A percentile compares a stretch with the other conserved stretches of the same genome.
phyloP scores from a whole-genome alignment of 208 protist genomes.

The Leishmania aethiopica region DNA sequence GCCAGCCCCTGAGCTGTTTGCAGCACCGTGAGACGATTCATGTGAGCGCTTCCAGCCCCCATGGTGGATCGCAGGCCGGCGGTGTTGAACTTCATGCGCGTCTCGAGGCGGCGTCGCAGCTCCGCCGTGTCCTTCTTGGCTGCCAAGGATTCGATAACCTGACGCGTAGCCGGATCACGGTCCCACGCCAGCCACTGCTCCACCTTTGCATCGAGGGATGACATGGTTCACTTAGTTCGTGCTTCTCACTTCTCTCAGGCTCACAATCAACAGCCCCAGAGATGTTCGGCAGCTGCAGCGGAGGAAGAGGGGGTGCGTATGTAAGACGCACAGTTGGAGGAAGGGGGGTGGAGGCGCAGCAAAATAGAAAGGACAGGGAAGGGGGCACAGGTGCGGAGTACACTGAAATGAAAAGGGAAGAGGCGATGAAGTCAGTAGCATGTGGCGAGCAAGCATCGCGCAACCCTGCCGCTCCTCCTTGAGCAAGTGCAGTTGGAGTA shows the following conservation, averaged over 20 bases:
- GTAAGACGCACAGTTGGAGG: not conserved
- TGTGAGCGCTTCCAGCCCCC: conserved; percentile 92
- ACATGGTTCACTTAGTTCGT: conserved; percentile 2
- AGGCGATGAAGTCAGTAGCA: not conserved
- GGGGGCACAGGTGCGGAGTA: not conserved
- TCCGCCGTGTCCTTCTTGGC: conserved; percentile 29
- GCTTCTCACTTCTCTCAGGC: not conserved
- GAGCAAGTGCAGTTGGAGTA: not conserved
- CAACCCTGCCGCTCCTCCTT: not conserved
- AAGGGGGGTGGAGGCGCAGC: not conserved
- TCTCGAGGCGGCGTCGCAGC: conserved; percentile 72
- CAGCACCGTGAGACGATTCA: conserved; percentile 97
- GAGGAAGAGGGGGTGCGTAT: not conserved
- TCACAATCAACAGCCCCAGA: not conserved
- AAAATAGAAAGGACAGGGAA: not conserved
- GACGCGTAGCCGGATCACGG: conserved; percentile 49
- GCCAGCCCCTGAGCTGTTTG: conserved; percentile 94
- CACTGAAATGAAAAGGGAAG: not conserved
- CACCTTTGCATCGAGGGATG: conserved; percentile 40
- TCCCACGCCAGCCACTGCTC: conserved; percentile 81
- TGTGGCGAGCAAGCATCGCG: not conserved
- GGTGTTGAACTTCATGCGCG: conserved; percentile 95
- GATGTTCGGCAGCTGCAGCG: not conserved
- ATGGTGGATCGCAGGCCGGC: conserved; percentile 94
- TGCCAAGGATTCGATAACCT: conserved; percentile 48